Percentiles rank a stretch among this genome's conserved stretches.
Conservation (phyloP, 2,329 filamentous ascomycete species). For the Colletotrichum agaves region DNA sequence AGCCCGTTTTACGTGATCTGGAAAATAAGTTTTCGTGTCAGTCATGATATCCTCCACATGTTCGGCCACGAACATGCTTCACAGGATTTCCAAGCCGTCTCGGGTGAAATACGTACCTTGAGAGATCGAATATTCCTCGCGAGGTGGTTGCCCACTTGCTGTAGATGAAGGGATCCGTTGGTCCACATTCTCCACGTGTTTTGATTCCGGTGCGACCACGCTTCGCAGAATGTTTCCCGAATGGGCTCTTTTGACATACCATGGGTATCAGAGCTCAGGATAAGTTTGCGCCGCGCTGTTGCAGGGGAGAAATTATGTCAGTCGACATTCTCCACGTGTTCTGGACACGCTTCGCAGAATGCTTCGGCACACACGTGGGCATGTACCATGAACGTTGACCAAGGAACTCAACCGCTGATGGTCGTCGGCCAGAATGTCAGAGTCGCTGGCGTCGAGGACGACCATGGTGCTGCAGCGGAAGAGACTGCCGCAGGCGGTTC, state of each 20-base stretch:
- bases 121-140: background rate
- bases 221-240: background rate
- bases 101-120: background rate
- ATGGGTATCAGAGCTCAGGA: background rate
- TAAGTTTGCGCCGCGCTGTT: background rate
- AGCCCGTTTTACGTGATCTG: background rate
- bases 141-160: background rate
- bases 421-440: constrained; percentile 3
- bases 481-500: constrained; percentile 7
- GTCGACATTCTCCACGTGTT: constrained; percentile 6
- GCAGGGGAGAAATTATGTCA: background rate
- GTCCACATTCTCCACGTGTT: constrained; percentile 5
- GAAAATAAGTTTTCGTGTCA: background rate
- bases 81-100: background rate
- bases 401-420: background rate
- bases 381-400: background rate
- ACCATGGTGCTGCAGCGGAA: constrained; percentile 12
- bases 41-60: background rate
- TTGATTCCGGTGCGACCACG: background rate
- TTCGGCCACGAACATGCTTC: background rate
- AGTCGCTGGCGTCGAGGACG: constrained; percentile 9
- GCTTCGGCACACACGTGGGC: background rate
- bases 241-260: background rate
- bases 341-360: constrained; percentile 6
- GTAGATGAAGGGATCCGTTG: background rate